Conservation (phyloP, 140 eudicot genomes). For the Ambrosia hybrid region DNA sequence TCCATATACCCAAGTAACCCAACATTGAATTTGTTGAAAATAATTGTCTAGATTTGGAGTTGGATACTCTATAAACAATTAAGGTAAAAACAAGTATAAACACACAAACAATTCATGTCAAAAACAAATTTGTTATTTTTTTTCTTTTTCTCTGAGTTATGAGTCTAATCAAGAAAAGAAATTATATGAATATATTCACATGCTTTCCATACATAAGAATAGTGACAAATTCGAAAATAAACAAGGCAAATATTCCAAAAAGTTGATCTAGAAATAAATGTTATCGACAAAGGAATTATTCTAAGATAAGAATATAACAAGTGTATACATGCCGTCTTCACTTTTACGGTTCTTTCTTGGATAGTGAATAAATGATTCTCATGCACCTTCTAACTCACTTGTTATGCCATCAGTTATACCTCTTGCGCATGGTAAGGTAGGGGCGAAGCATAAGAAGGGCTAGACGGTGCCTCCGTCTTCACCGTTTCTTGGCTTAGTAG, state of each 20-base stretch:
- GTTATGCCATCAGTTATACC: neutral
- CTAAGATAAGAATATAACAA: constrained; percentile 13
- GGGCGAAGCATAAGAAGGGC: no score
- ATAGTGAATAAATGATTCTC: neutral
- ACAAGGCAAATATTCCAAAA: neutral
- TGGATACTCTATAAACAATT: neutral
- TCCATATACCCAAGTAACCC: no score
- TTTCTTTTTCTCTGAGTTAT: neutral
- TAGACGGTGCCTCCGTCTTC: no score
- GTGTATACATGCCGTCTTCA: neutral
- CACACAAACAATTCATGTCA: neutral
- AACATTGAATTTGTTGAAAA: no score
- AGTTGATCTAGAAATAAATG: neutral
- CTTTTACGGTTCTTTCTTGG: neutral
- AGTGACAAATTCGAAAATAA: neutral
- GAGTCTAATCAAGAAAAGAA: neutral
- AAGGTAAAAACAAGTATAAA: neutral
- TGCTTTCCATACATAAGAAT: neutral
- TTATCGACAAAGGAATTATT: neutral
- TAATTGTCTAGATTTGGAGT: neutral
- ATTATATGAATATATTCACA: no score
- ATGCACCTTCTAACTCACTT: neutral
- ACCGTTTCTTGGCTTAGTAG: no score
- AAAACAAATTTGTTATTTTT: neutral
- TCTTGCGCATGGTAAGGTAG: no score